phyloP scores from a whole-genome alignment of 257 asterid species.

The Leonotis leonurus region DNA sequence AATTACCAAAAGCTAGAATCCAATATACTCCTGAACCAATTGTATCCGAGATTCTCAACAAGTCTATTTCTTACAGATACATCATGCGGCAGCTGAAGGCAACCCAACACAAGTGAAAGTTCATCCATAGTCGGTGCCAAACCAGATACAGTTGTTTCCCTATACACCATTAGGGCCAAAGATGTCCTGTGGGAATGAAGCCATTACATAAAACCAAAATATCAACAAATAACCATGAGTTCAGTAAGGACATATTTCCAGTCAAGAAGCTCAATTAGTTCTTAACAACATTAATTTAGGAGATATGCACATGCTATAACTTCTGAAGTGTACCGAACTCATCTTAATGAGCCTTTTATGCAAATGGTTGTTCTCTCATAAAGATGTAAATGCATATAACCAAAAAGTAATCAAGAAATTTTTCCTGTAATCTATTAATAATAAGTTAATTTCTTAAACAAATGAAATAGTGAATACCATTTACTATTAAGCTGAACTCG shows the following conservation, averaged over 20 bases:
- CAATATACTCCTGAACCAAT: no score
- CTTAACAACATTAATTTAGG: not conserved
- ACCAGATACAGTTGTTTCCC: conserved; percentile 76
- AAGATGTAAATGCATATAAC: no score
- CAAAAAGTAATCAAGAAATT: no score
- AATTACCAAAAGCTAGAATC: no score
- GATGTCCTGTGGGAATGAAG: conserved; percentile 79
- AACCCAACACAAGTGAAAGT: conserved; percentile 80
- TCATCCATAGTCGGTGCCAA: conserved; percentile 62
- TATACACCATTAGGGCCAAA: conserved; percentile 74
- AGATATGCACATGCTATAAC: not conserved
- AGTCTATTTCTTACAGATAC: conserved; percentile 57
- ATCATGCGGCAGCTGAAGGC: conserved; percentile 81
- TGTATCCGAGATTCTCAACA: conserved; percentile 63
- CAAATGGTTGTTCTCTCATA: no score
- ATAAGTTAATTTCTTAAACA: conserved; percentile 1
- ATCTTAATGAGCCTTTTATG: not conserved
- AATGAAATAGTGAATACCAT: conserved; percentile 47
- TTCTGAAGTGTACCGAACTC: not conserved
- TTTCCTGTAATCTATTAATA: not conserved
- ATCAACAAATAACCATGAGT: not conserved
- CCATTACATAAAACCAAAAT: conserved; percentile 8
- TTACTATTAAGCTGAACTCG: conserved; percentile 65
- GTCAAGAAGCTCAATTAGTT: not conserved
- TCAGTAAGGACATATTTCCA: not conserved